Base-by-base conservation (phyloP, 73 alveolate genomes). In the Paramecium caudatum region DNA sequence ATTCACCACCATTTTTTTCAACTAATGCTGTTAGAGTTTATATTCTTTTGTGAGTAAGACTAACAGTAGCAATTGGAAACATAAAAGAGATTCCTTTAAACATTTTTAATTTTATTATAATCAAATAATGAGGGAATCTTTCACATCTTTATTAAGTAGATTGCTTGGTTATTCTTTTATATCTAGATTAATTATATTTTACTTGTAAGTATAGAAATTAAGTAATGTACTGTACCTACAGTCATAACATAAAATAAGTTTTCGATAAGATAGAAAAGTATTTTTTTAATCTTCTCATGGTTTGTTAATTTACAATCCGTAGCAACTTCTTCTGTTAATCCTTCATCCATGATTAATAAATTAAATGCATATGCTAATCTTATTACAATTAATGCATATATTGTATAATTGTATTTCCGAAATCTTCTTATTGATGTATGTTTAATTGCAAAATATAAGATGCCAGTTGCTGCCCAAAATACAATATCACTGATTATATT, bases 61-160 rank as follows among this genome's bases (percentile, higher is more conserved):
- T 74, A 5, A 74, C 88, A 8, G 88, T 41, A 1, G 68, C 17
- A 30, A 74, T 34, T 19, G 88, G 88, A 34, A 74, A 74, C 65
- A 43, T 74, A 74, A 74, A 74, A 15, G 21, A 74, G 6, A 74
- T 19, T 23, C 32, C 88, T 74, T 23, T 23, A 74, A 74, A 74
- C 88, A 74, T 55, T 55, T 55, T 6, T 9, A 0, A 27, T n/a
- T n/a, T n/a, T n/a, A 55, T 55, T 55, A 55, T 55, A 55, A 55
- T 55, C 80, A 55, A 27, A 55, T 55, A 55, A 55, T 55, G 80
- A 55, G 80, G 23, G 80, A 55, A 27, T 55, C 80, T 55, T 55
- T 55, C 23, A 55, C 80, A 25, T 55, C 80, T 13, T 55, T 5
- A 55, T 37, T 55, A 23, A 55, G 80, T 43, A 55, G 30, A 55